Evolutionary conservation across 2,329 filamentous ascomycete species (phyloP).

Genomic region (Aspergillus ochraceoroseus): DNA sequence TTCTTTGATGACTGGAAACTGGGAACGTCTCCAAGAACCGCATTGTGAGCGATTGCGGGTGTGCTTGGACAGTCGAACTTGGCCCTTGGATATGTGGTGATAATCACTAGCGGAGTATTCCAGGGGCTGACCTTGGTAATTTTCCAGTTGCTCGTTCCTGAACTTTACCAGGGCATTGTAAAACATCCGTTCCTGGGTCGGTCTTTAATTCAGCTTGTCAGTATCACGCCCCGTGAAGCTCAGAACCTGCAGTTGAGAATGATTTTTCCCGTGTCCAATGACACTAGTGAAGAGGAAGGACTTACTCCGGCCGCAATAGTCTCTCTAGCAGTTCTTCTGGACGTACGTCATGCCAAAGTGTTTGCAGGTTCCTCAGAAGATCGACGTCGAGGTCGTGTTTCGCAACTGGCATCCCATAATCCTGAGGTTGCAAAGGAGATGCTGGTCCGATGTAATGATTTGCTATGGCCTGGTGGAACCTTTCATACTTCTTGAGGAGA

Average conservation of each 20-base stretch:
- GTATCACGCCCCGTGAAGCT: constrained; percentile 4
- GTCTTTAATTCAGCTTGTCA: constrained; percentile 43
- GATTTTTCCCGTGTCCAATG: not conserved
- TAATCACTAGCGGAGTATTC: constrained; percentile 88
- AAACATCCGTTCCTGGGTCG: constrained; percentile 89
- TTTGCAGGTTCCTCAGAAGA: constrained; percentile 77
- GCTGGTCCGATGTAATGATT: constrained; percentile 53
- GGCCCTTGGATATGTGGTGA: constrained; percentile 61
- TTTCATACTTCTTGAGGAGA: constrained; percentile 76
- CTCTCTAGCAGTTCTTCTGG: constrained; percentile 66
- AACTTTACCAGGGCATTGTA: constrained; percentile 81
- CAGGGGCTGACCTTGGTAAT: constrained; percentile 70
- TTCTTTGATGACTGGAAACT: constrained; percentile 41
- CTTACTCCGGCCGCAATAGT: constrained; percentile 62
- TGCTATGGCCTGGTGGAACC: constrained; percentile 62
- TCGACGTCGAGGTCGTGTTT: constrained; percentile 71
- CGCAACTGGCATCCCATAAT: constrained; percentile 58
- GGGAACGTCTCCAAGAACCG: constrained; percentile 25
- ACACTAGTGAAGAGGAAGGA: constrained; percentile 15
- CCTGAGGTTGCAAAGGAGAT: constrained; percentile 54
- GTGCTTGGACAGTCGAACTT: constrained; percentile 31
- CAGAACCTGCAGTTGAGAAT: too few relatives aligned
- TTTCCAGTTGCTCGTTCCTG: constrained; percentile 76
- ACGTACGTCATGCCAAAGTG: constrained; percentile 82
- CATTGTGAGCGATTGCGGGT: constrained; percentile 13